Conservation (phyloP, 2,329 filamentous ascomycete species). For the Capronia epimyces region DNA sequence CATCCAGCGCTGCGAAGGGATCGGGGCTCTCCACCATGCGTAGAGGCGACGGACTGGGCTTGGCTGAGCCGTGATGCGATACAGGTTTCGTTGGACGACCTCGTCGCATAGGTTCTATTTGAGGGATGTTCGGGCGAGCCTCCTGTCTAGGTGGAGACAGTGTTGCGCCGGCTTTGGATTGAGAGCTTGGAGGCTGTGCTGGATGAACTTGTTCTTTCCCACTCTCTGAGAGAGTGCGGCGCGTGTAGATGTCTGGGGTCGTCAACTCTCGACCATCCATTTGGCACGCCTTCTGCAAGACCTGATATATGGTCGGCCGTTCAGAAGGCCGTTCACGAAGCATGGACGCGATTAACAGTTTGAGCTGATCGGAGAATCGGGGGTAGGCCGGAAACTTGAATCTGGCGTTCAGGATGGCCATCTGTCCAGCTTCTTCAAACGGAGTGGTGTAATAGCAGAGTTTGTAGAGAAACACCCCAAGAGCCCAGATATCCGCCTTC, state of each 20-base stretch:
- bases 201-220: slow-evolving; percentile 57
- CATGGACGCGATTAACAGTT: slow-evolving; percentile 89
- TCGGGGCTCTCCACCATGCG: slow-evolving; percentile 63
- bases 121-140: slow-evolving; percentile 68
- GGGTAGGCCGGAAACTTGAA: slow-evolving; percentile 89
- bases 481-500: slow-evolving; percentile 97
- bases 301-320: slow-evolving; percentile 91
- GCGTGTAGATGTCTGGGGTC: slow-evolving; percentile 78
- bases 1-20: slow-evolving; percentile 85
- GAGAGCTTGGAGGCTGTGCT: slow-evolving; percentile 49
- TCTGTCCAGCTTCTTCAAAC: slow-evolving; percentile 94
- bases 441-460: slow-evolving; percentile 98
- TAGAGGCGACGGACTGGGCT: slow-evolving; percentile 63
- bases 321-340: slow-evolving; percentile 72
- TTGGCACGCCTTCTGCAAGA: slow-evolving; percentile 74
- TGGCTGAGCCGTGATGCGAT: slow-evolving; percentile 46
- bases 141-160: slow-evolving; percentile 60
- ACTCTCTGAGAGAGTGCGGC: slow-evolving; percentile 59
- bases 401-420: slow-evolving; percentile 92
- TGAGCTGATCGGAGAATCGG: slow-evolving; percentile 80
- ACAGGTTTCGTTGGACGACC: slow-evolving; percentile 61
- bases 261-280: slow-evolving; percentile 86
- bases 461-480: slow-evolving; percentile 94
- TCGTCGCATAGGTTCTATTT: slow-evolving; percentile 89
- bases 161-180: slow-evolving; percentile 69